These are phyloP conservation scores for Pseudogymnoascus sp. DNA, from an alignment of 2,329 filamentous ascomycete species.

Conservation along the genomic window DNA sequence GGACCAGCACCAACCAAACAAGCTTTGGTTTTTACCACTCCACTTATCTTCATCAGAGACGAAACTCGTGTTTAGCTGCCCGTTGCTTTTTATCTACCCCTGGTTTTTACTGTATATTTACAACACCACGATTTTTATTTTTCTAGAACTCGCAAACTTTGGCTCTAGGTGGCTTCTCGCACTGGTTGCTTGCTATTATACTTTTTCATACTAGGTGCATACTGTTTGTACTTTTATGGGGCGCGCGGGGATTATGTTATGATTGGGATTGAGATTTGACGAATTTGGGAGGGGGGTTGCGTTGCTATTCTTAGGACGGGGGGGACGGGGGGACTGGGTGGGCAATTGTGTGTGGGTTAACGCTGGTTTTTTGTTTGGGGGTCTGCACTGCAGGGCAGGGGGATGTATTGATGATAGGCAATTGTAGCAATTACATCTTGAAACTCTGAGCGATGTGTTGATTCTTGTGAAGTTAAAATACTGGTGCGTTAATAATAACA, in stretches of 20 bases:
- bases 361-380: background rate
- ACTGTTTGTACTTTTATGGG: conserved; percentile 1
- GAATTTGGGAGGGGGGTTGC: background rate
- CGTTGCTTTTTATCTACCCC: background rate
- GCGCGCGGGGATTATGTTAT: background rate
- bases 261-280: background rate
- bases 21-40: background rate
- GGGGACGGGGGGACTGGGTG: background rate
- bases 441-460: background rate
- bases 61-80: background rate
- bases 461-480: background rate
- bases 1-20: background rate
- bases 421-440: conserved; percentile 1
- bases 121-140: background rate
- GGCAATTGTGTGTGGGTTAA: background rate
- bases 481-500: background rate
- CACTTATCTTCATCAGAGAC: background rate
- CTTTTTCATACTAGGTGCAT: background rate
- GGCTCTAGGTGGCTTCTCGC: background rate
- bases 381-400: background rate
- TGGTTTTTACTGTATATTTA: background rate
- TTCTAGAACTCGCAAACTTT: background rate
- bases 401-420: background rate
- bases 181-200: background rate
- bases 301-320: background rate